phyloP scores from a whole-genome alignment of 441 rosid species.

The Corymbia calophylla region DNA sequence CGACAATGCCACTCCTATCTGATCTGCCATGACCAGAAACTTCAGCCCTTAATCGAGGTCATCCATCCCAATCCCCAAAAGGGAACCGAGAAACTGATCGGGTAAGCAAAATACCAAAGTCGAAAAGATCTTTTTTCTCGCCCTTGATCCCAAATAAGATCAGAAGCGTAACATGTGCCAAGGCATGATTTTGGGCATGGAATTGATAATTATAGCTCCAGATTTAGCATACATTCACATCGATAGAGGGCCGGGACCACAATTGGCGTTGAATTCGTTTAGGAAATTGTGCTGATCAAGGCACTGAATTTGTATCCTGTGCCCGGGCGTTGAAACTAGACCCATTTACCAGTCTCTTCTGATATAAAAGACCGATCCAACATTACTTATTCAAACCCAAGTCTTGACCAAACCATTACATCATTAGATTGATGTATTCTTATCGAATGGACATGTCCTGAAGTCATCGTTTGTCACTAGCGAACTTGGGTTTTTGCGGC shows the following conservation, averaged over 20 bases:
- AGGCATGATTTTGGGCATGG: not conserved
- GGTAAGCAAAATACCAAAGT: not conserved
- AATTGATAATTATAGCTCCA: not conserved
- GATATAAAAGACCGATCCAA: not conserved
- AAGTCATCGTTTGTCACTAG: not conserved
- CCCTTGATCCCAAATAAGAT: not conserved
- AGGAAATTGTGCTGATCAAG: constrained; percentile 1
- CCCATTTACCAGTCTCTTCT: constrained; percentile 5
- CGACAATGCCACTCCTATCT: not conserved
- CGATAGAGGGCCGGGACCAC: constrained; percentile 27
- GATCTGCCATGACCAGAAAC: not conserved
- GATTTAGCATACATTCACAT: not conserved
- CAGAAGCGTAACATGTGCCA: constrained; percentile 10
- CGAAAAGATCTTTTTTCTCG: not conserved
- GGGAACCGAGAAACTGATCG: constrained; percentile 10
- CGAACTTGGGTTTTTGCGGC: not conserved
- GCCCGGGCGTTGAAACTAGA: constrained; percentile 1
- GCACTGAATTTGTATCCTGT: not conserved
- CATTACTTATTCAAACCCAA: not conserved
- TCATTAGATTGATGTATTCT: not conserved
- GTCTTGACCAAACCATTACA: not conserved
- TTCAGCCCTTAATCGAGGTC: not conserved
- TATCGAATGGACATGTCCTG: not conserved
- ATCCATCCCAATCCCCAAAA: not conserved
- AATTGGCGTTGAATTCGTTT: not conserved